Evolutionary conservation across 441 rosid genomes (phyloP), one percentile per base, ranked within the genome.

Genomic region (Pelargonium myrrhifolium): DNA sequence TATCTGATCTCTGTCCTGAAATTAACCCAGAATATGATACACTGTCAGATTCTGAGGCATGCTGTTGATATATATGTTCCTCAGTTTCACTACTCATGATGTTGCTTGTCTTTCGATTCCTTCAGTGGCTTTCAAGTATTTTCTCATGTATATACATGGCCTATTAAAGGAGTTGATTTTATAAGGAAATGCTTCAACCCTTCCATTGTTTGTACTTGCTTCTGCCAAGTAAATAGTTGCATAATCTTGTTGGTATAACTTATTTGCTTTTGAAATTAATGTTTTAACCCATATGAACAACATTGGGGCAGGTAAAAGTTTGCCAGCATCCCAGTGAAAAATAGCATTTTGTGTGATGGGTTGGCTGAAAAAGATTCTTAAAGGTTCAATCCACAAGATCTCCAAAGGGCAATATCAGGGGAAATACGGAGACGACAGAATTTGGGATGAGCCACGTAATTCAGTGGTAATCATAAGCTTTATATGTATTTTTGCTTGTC

Each of bases 351-450:
- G 74, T 68, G 39, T 72, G 18, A 89, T 89, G 96, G 90, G 89
- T 76, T 92, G 99, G 99, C 82, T 94, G 51, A 87, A 78, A 78
- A 94, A 89, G 76, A 75, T 89, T 71, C 90, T 94, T 71, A 92
- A 88, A 85, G 96, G 93, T 76, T 82, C 88, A 62, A 77, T 72
- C 73, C 87, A 85, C 70, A 76, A 87, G 62, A 58, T 78, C 64
- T 75, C 87, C 4, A 77, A 85, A 60, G 82, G 87, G 67, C 87
- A 75, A 74, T 83, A 31, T 31, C 81, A 56, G 66, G 85, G 85
- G 62, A 73, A 65, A 64, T 82, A 82, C 66, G 80, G 65, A 56
- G 86, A 76, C 47, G 81, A 78, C 70, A 69, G 87, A 66, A 77
- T 78, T 35, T 71, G 64, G 66, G 70, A 82, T 68, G 79, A 84